These are phyloP conservation scores for Madurella fahalii DNA, from an alignment of 2,329 filamentous ascomycete genomes.

Conservation along the genomic window DNA sequence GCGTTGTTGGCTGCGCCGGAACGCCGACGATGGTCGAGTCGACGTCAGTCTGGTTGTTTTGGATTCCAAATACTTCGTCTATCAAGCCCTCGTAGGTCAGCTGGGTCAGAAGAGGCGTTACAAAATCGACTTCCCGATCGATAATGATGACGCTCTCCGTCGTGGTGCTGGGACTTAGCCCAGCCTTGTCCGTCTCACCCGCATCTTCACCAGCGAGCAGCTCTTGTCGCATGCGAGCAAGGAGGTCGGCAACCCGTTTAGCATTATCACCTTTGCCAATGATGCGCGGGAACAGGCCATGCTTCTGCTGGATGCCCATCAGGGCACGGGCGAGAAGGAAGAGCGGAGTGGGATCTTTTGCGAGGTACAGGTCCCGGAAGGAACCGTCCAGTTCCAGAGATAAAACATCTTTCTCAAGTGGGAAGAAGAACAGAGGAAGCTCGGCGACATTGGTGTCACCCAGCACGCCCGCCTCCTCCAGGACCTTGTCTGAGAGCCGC, in stretches of 20 bases:
- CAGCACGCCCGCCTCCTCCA: slow-evolving; percentile 89
- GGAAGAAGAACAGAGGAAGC: slow-evolving; percentile 84
- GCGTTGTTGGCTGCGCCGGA: slow-evolving; percentile 50
- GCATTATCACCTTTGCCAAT: slow-evolving; percentile 95
- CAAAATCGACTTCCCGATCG: slow-evolving; percentile 90
- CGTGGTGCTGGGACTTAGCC: slow-evolving; percentile 77
- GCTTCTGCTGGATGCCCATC: slow-evolving; percentile 87
- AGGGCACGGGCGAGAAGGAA: slow-evolving; percentile 86
- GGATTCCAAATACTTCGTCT: slow-evolving; percentile 88
- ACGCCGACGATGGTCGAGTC: slow-evolving; percentile 84
- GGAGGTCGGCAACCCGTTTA: slow-evolving; percentile 78
- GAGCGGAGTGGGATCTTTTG: slow-evolving; percentile 86
- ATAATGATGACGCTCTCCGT: slow-evolving; percentile 92
- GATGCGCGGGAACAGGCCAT: slow-evolving; percentile 91
- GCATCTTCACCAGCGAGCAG: slow-evolving; percentile 73
- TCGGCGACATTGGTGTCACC: slow-evolving; percentile 89
- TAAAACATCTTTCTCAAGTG: slow-evolving; percentile 83
- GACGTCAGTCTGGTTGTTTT: slow-evolving; percentile 88
- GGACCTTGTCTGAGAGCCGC: slow-evolving; percentile 80
- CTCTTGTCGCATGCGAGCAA: slow-evolving; percentile 89
- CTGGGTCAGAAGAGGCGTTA: slow-evolving; percentile 87
- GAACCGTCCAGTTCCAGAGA: slow-evolving; percentile 86
- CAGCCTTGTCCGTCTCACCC: slow-evolving; percentile 56
- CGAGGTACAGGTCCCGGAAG: slow-evolving; percentile 81
- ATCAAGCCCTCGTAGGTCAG: slow-evolving; percentile 95